phyloP scores from a whole-genome alignment of 2,329 filamentous ascomycete genomes.

The Exophiala lecanii-corni region DNA sequence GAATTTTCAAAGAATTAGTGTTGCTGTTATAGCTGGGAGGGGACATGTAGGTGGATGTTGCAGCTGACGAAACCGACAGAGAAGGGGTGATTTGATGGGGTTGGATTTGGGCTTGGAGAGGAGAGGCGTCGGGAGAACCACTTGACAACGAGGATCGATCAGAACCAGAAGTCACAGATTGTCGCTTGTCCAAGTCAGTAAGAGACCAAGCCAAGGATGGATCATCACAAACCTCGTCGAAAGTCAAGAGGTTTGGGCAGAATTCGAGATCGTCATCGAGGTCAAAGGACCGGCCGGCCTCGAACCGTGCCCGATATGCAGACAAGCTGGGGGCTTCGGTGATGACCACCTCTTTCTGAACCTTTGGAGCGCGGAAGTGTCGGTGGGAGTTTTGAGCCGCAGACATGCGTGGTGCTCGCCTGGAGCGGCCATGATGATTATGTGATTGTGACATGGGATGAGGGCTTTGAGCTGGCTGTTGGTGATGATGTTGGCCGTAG shows the following conservation, averaged over 20 bases:
- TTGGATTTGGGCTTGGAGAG: constrained; percentile 75
- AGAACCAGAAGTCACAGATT: constrained; percentile 84
- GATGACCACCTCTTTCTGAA: constrained; percentile 69
- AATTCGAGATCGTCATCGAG: constrained; percentile 95
- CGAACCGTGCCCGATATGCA: constrained; percentile 80
- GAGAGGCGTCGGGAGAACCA: constrained; percentile 87
- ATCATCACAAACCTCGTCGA: constrained; percentile 69
- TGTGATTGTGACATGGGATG: constrained; percentile 33
- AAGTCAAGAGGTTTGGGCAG: constrained; percentile 85
- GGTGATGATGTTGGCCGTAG: constrained; percentile 36
- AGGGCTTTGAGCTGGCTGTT: constrained; percentile 54
- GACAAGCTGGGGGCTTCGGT: constrained; percentile 71
- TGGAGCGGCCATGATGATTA: constrained; percentile 66
- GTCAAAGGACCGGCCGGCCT: constrained; percentile 89
- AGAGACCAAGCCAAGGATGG: constrained; percentile 18
- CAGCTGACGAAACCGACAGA: constrained; percentile 63
- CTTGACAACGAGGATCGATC: constrained; percentile 94
- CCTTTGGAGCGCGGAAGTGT: constrained; percentile 78
- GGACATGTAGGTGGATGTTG: constrained; percentile 51
- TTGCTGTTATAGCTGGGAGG: constrained; percentile 57
- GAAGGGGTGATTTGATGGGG: constrained; percentile 68
- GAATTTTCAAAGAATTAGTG: constrained; percentile 72
- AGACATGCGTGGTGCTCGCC: constrained; percentile 74
- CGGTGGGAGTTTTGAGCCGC: constrained; percentile 78
- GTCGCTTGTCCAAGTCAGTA: constrained; percentile 55